Evolutionary conservation across 2,329 filamentous ascomycete genomes (phyloP).

Genomic region (Ciborinia camelliae): DNA sequence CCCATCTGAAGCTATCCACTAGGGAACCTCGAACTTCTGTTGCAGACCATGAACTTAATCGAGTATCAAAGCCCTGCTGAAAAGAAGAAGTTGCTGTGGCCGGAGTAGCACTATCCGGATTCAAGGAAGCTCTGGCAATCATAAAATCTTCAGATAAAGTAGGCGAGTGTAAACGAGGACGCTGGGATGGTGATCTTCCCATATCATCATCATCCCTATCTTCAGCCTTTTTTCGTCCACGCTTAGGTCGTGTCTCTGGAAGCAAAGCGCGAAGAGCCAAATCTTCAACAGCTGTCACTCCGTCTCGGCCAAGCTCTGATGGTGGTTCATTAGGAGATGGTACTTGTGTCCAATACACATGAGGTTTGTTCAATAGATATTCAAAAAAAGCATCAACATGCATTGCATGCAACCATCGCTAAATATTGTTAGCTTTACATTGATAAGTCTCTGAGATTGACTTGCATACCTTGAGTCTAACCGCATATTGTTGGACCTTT

Average conservation of each 20-base stretch:
- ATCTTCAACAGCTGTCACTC: slow-evolving; percentile 82
- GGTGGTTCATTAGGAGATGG: slow-evolving; percentile 62
- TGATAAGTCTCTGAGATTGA: background rate
- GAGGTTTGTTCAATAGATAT: slow-evolving; percentile 73
- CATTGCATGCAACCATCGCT: slow-evolving; percentile 97
- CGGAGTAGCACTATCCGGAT: slow-evolving; percentile 42
- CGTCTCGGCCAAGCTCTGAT: slow-evolving; percentile 67
- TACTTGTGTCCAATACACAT: slow-evolving; percentile 76
- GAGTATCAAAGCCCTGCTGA: slow-evolving; percentile 28
- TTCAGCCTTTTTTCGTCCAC: slow-evolving; percentile 60
- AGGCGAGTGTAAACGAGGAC: slow-evolving; percentile 57
- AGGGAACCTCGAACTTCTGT: slow-evolving; percentile 30
- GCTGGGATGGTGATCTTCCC: slow-evolving; percentile 52
- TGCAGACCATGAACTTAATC: slow-evolving; percentile 34
- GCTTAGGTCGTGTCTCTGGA: slow-evolving; percentile 67
- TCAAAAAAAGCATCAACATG: slow-evolving; percentile 94
- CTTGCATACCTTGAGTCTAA: slow-evolving; percentile 72
- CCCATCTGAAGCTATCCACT: slow-evolving; percentile 31
- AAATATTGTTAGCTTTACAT: slow-evolving; percentile 25
- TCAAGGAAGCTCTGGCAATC: slow-evolving; percentile 37
- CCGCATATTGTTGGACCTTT: slow-evolving; percentile 92
- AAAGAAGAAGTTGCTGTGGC: slow-evolving; percentile 38
- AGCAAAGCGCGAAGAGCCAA: slow-evolving; percentile 80
- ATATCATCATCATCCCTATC: slow-evolving; percentile 54
- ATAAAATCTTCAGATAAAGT: slow-evolving; percentile 43